Percentiles rank a stretch among this genome's conserved stretches.
phyloP scores from a whole-genome alignment of 768 basidiomycete genomes.

The Asterophora parasitica region DNA sequence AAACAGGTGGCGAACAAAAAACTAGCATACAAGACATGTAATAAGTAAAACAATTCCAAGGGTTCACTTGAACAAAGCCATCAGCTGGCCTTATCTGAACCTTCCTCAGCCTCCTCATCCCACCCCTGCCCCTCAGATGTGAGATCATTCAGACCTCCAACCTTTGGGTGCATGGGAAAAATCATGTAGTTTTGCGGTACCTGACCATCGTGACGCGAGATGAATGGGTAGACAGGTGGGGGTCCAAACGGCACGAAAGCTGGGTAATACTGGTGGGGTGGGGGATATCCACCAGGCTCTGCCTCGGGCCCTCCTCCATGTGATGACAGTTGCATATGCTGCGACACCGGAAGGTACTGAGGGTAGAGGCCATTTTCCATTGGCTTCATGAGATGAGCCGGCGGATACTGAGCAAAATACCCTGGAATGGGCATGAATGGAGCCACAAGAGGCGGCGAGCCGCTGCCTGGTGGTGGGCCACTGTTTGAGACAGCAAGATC shows the following conservation, averaged over 20 bases:
- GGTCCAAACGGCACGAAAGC: constrained; percentile 19
- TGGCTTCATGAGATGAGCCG: constrained; percentile 44
- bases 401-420: constrained; percentile 53
- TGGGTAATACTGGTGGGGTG: constrained; percentile 20
- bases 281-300: constrained; percentile 16
- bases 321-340: constrained; percentile 12
- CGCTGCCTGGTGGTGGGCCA: constrained; percentile 34
- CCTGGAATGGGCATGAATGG: constrained; percentile 53
- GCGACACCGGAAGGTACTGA: constrained; percentile 22
- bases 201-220: constrained; percentile 27
- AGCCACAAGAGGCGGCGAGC: constrained; percentile 41
- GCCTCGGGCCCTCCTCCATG: constrained; percentile 17
- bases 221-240: constrained; percentile 19
- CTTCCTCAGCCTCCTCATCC: constrained; percentile 19
- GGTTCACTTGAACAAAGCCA: not conserved
- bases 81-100: constrained; percentile 22
- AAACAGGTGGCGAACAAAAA: not conserved
- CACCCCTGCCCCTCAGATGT: constrained; percentile 14
- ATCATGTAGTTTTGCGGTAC: constrained; percentile 21
- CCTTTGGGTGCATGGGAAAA: constrained; percentile 21
- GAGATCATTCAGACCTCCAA: constrained; percentile 13
- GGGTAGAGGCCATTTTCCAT: constrained; percentile 45
- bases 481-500: constrained; percentile 38
- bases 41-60: constrained; percentile 8
- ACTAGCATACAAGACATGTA: constrained; percentile 15